Base-by-base conservation (phyloP, 108 stramenopile species). In the Conticribra guillardii region DNA sequence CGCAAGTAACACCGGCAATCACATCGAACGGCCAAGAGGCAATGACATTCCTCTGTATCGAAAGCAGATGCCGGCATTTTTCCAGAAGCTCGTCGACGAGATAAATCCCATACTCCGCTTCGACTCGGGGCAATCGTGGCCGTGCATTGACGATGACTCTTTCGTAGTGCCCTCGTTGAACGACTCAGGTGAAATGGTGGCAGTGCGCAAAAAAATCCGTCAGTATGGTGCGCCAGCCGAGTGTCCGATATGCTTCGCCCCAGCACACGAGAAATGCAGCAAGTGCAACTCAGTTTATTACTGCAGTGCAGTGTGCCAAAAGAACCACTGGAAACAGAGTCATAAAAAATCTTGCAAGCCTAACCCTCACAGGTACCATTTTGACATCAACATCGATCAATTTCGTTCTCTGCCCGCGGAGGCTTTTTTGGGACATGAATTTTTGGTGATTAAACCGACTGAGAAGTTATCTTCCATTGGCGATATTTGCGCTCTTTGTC, bases 271-370 rank as follows among this genome's bases (percentile, higher is more conserved):
- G 28, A 49, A 30, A 30, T 63, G 62, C 17, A 16, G 47, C 26
- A 63, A 46, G 48, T 63, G 62, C 44, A 22, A 48, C 17, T 63
- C 62, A 46, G 62, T 63, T 27, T 63, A n/a, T 17, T 63, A 63
- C 17, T 63, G 62, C 32, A n/a, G 62, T 1, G 62, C n/a, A 63
- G 62, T 1, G 27, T 63, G 62, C 24, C 62, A 63, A 27, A 63
- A 47, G 3, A 3, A 28, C 16, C 62, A 63, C 28, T 63, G 62
- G 62, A 63, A 63, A 23, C 45, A 49, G 27, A 21, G 47, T 29
- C 62, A 63, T 18, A 63, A 63, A 16, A 63, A 63, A 22, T 46
- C 62, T 63, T 63, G 62, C 17, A 63, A 63, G 62, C 62, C 62
- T 28, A 55, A 28, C 9, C 62, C 1, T 63, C 45, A 48, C 14